Evolutionary conservation across 805 yeast genomes (phyloP).

Genomic region (Maudiozyma barnettii): DNA sequence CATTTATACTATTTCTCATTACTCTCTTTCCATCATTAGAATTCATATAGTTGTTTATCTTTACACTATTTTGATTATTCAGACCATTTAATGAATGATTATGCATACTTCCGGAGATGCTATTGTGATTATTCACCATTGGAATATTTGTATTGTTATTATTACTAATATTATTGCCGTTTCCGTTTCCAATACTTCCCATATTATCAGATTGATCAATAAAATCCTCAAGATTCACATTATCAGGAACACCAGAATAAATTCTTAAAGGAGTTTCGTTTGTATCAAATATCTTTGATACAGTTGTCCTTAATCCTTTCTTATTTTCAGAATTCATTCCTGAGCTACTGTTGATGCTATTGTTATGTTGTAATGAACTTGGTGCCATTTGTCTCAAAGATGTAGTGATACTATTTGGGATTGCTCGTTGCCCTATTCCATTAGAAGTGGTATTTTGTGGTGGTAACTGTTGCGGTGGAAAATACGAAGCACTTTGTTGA

Average conservation of each 20-base stretch:
- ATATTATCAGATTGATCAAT: constrained; percentile 32
- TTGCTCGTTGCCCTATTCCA: not conserved
- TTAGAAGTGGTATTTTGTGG: not conserved
- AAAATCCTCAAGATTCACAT: constrained; percentile 37
- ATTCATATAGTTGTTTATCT: constrained; percentile 4
- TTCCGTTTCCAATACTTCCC: constrained; percentile 2
- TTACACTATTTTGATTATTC: constrained; percentile 4
- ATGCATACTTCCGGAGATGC: not conserved
- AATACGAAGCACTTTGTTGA: not conserved
- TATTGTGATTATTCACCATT: not conserved
- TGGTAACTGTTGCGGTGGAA: constrained; percentile 2
- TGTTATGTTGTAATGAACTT: not conserved
- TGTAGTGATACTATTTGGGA: constrained; percentile 9
- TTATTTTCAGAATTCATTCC: constrained; percentile 8
- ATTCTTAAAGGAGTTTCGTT: constrained; percentile 65
- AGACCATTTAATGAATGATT: not conserved
- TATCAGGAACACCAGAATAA: constrained; percentile 63
- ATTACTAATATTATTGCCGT: constrained; percentile 1
- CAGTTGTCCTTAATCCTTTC: constrained; percentile 49
- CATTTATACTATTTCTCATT: not conserved
- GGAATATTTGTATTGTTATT: constrained; percentile 2
- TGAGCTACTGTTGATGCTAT: not conserved
- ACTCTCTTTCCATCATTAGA: constrained; percentile 3
- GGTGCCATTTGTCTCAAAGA: constrained; percentile 11
- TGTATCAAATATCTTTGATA: constrained; percentile 63